These are phyloP conservation scores for Tagetes erecta DNA, from an alignment of 129 eudicot species.

Conservation along the genomic window DNA sequence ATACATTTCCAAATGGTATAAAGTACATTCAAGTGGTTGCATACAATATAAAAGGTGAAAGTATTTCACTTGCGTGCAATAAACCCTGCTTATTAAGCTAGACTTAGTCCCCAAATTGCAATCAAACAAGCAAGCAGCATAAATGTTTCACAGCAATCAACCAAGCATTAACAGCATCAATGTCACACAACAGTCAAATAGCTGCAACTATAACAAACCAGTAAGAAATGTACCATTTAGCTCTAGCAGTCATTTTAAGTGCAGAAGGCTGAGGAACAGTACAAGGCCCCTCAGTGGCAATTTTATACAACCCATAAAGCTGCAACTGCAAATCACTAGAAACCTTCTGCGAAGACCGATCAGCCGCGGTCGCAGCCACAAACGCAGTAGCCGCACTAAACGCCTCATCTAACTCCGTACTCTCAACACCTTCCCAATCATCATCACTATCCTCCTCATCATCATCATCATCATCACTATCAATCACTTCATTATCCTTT, in stretches of 20 bases:
- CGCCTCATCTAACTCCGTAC: conserved; percentile 86
- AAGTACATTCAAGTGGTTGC: background rate
- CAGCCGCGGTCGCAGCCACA: conserved; percentile 91
- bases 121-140: conserved; percentile 3
- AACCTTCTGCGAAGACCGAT: conserved; percentile 56
- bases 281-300: conserved; percentile 97
- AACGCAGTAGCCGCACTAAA: conserved; percentile 97
- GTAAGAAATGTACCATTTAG: conserved; percentile 68
- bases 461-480: conserved; percentile 17
- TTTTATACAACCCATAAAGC: conserved; percentile 86
- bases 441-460: conserved; percentile 56
- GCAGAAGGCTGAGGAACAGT: conserved; percentile 80
- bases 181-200: background rate
- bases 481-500: conserved; percentile 20
- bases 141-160: conserved; percentile 1
- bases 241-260: conserved; percentile 86
- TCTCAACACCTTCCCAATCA: conserved; percentile 99
- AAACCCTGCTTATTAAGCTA: background rate
- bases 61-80: background rate
- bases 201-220: background rate
- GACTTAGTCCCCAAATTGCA: background rate
- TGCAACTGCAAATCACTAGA: conserved; percentile 79
- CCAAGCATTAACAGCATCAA: background rate
- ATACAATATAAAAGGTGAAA: conserved; percentile 4
- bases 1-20: background rate